Evolutionary conservation across 2,329 filamentous ascomycete genomes (phyloP).

Genomic region (Tricladium varicosporioides): DNA sequence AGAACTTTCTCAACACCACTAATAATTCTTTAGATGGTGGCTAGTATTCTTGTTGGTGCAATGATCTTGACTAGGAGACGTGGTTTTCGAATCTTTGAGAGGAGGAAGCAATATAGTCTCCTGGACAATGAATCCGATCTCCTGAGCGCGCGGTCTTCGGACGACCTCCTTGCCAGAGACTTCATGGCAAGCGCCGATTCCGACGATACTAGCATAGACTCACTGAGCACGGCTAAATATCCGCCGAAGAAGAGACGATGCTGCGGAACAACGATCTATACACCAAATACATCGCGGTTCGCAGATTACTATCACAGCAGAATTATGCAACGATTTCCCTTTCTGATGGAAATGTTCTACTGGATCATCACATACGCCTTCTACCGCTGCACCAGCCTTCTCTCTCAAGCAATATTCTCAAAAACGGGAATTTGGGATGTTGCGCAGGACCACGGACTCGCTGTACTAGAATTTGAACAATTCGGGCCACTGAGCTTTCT

Average conservation of each 20-base stretch:
- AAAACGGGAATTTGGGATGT: slow-evolving; percentile 49
- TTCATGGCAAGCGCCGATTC: slow-evolving; percentile 25
- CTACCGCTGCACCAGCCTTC: slow-evolving; percentile 30
- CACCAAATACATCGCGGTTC: slow-evolving; percentile 61
- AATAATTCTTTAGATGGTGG: slow-evolving; percentile 28
- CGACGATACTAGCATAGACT: slow-evolving; percentile 21
- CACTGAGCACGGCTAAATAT: slow-evolving; percentile 29
- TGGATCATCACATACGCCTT: slow-evolving; percentile 52
- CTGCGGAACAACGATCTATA: slow-evolving; percentile 49
- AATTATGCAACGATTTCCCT: slow-evolving; percentile 63
- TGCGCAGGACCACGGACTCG: slow-evolving; percentile 53
- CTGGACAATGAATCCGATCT: slow-evolving; percentile 26
- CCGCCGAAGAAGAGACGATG: slow-evolving; percentile 49
- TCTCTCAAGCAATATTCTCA: slow-evolving; percentile 35
- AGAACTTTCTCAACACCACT: slow-evolving; percentile 6
- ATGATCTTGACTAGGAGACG: slow-evolving; percentile 32
- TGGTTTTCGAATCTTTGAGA: slow-evolving; percentile 27
- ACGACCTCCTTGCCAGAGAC: slow-evolving; percentile 29
- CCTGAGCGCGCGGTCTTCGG: slow-evolving; percentile 29
- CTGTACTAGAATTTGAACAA: slow-evolving; percentile 54
- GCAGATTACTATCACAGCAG: slow-evolving; percentile 58
- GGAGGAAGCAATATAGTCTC: slow-evolving; percentile 18
- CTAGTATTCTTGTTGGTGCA: slow-evolving; percentile 32
- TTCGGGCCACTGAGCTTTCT: slow-evolving; percentile 47
- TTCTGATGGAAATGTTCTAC: slow-evolving; percentile 66